These are phyloP conservation scores for Avena insularis DNA, from an alignment of 176 grass and related monocot species.

Conservation along the genomic window DNA sequence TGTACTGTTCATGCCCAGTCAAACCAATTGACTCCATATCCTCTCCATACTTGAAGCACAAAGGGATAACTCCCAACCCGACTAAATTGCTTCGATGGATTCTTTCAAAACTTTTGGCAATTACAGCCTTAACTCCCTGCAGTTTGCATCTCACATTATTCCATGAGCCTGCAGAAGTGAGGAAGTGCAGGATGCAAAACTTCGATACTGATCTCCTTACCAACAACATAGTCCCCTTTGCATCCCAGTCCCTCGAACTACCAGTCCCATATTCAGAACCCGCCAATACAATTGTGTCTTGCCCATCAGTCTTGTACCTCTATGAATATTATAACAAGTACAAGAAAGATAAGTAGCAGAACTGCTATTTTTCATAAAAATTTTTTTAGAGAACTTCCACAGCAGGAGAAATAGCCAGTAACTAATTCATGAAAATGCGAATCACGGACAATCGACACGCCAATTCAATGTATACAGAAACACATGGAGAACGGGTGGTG, in stretches of 20 bases:
- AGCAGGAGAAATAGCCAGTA: neutral
- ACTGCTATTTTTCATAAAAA: neutral
- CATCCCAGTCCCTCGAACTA: slow-evolving; percentile 59
- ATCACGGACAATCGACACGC: neutral
- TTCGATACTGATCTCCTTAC: slow-evolving; percentile 21
- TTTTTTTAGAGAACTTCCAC: neutral
- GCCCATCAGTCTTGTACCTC: slow-evolving; percentile 53
- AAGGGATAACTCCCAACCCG: slow-evolving; percentile 49
- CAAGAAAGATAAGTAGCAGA: slow-evolving; percentile 2
- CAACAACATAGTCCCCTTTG: slow-evolving; percentile 51
- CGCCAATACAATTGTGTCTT: slow-evolving; percentile 58
- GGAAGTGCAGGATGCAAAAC: neutral
- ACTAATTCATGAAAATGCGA: neutral
- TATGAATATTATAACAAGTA: neutral
- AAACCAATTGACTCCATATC: slow-evolving; percentile 57
- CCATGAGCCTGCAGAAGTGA: neutral
- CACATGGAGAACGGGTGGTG: neutral
- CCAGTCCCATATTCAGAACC: slow-evolving; percentile 53
- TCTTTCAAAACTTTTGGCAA: slow-evolving; percentile 50
- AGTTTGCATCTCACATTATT: slow-evolving; percentile 16
- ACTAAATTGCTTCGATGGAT: slow-evolving; percentile 60
- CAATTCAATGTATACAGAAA: neutral
- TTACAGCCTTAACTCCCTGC: slow-evolving; percentile 47
- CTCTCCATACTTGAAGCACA: slow-evolving; percentile 50
- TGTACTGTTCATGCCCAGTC: slow-evolving; percentile 51